These are phyloP conservation scores for Geotrichum restrictum DNA, from an alignment of 1,139 yeast species.

Conservation along the genomic window DNA sequence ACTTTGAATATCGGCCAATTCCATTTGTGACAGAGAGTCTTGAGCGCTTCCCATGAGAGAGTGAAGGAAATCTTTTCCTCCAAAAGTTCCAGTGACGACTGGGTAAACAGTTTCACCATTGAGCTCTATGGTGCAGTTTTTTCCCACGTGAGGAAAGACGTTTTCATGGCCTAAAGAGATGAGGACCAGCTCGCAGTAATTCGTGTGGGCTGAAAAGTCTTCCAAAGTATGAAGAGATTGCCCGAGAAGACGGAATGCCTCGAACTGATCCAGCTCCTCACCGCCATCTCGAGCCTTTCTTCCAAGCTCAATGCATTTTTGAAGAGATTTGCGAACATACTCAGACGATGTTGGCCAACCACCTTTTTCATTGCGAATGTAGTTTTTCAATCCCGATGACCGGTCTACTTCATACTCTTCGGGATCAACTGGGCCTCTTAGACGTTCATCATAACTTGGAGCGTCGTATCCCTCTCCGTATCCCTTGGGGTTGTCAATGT, in stretches of 20 bases:
- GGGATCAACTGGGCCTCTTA: constrained; percentile 30
- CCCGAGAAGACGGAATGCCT: constrained; percentile 30
- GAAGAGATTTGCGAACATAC: constrained; percentile 26
- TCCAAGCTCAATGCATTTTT: constrained; percentile 27
- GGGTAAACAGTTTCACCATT: constrained; percentile 29
- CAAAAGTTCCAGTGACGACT: constrained; percentile 33
- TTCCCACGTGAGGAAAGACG: constrained; percentile 33
- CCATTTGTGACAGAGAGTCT: constrained; percentile 29
- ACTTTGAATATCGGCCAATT: constrained; percentile 24
- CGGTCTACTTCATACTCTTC: constrained; percentile 29
- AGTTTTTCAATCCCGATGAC: constrained; percentile 32
- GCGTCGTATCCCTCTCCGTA: constrained; percentile 29
- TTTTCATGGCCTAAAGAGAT: constrained; percentile 28
- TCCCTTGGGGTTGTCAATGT: constrained; percentile 32
- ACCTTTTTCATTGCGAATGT: constrained; percentile 30
- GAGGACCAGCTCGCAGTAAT: constrained; percentile 28
- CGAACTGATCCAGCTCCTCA: constrained; percentile 21
- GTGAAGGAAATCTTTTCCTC: constrained; percentile 31
- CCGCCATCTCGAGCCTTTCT: constrained; percentile 22
- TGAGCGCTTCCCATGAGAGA: constrained; percentile 31
- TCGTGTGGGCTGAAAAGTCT: constrained; percentile 31
- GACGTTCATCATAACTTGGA: constrained; percentile 23
- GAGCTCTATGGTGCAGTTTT: constrained; percentile 25
- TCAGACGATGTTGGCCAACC: constrained; percentile 30
- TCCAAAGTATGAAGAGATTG: constrained; percentile 30